Base-by-base conservation (phyloP, 169 alveolate species). In the Eimeria sp. region DNA sequence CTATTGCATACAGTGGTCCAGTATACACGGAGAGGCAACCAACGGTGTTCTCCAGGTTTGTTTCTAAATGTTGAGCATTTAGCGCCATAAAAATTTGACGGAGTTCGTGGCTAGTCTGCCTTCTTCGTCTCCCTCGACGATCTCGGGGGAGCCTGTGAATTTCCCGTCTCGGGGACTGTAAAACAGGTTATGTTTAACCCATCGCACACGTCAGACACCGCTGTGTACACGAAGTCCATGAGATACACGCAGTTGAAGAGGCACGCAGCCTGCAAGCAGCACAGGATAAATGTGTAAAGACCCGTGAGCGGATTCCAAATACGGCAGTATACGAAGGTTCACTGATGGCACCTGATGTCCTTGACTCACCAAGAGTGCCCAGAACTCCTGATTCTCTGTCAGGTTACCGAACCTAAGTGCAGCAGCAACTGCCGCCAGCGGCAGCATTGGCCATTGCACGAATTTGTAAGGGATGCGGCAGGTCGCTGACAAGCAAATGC, bases 401-500 rank as follows among this genome's bases (percentile, higher is more conserved):
- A 86, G 58, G 27, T 86, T 22, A 4, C 92, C 76, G 22, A 86
- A 25, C 43, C n/a, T 72, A 54, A 93, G 47, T 3, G 91, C 96
- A 49, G 88, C 93, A 7, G 94, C 96, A 11, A 67, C 88, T 14
- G 89, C 93, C 6, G 82, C 70, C 54, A 93, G 80, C 16, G 96
- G 96, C 72, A 93, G 20, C 54, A 82, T 63, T 14, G 96, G 96
- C 75, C 73, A 63, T 20, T 83, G 88, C 14, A 80, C 30, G 9
- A 83, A 82, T 51, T 83, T 80, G 88, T 80, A 93, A 18, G 96
- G 78, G 54, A 93, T 65, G 61, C 93, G 92, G 86, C 96, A 93
- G 7, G 96, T 93, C n/a, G 96, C 96, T 67, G 93, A 80, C 54
- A 93, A 83, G 78, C 96, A 93, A 49, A 93, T 80, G 25, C 96